phyloP scores from a whole-genome alignment of 2,329 filamentous ascomycete species.

The Fusarium goolgardi region DNA sequence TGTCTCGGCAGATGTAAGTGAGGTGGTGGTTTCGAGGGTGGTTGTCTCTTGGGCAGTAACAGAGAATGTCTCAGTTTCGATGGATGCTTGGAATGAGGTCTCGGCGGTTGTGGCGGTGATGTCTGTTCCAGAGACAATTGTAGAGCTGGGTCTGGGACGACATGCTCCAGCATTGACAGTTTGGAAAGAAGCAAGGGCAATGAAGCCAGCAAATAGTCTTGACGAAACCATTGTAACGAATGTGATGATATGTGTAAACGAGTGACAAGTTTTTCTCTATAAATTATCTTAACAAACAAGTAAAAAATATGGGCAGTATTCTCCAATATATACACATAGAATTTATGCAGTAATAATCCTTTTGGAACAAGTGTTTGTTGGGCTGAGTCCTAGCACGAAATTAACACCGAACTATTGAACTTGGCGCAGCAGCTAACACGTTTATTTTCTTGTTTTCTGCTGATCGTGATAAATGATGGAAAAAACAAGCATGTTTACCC shows the following conservation, averaged over 20 bases:
- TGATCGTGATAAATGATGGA: constrained; percentile 1
- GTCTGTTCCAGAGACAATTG: background rate
- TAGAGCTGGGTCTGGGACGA: background rate
- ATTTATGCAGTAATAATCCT: background rate
- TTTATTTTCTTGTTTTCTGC: constrained; percentile 4
- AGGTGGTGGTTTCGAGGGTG: background rate
- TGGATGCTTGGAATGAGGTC: background rate
- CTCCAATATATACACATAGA: background rate
- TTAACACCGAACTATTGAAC: background rate
- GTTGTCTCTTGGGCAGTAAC: background rate
- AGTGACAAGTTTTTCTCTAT: background rate
- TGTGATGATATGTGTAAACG: background rate
- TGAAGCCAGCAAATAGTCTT: background rate
- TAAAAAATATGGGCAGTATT: background rate
- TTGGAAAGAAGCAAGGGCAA: background rate
- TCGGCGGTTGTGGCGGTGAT: background rate
- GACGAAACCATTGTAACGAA: background rate
- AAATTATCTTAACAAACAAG: background rate
- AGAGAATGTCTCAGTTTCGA: background rate
- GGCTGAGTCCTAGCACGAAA: background rate
- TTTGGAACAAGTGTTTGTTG: background rate
- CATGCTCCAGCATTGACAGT: constrained; percentile 4
- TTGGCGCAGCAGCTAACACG: background rate
- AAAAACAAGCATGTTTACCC: background rate
- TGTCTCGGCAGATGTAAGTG: constrained; percentile 1